Evolutionary conservation across 2,329 filamentous ascomycete genomes (phyloP).

Genomic region (Claviceps monticola): DNA sequence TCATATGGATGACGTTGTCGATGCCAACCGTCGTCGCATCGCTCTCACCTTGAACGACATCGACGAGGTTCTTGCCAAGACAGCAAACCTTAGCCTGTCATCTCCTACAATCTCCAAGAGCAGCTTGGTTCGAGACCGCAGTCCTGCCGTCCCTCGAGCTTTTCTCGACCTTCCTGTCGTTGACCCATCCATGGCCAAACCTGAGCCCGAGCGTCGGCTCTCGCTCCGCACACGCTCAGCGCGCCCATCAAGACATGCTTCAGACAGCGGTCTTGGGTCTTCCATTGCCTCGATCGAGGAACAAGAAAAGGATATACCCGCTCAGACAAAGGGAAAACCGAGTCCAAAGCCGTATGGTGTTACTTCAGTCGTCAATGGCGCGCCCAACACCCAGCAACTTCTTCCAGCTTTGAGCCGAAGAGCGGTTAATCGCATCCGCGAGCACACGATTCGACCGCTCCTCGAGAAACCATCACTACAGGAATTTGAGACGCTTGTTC

Average conservation of each 20-base stretch:
- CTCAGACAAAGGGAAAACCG: constrained; percentile 19
- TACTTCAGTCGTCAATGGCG: constrained; percentile 45
- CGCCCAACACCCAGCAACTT: constrained; percentile 31
- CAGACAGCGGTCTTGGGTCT: constrained; percentile 79
- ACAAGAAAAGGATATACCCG: constrained; percentile 35
- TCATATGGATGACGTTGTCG: constrained; percentile 56
- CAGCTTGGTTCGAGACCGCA: constrained; percentile 36
- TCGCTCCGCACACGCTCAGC: constrained; percentile 41
- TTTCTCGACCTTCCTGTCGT: constrained; percentile 43
- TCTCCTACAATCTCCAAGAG: constrained; percentile 16
- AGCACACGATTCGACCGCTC: constrained; percentile 66
- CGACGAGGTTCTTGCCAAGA: constrained; percentile 44
- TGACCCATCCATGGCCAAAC: constrained; percentile 31
- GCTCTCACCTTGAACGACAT: constrained; percentile 52
- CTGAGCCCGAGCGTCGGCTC: constrained; percentile 31
- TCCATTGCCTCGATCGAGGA: constrained; percentile 54
- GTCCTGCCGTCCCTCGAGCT: constrained; percentile 44
- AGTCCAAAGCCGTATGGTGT: constrained; percentile 19
- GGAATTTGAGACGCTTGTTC: constrained; percentile 67
- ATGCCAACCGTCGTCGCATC: constrained; percentile 54
- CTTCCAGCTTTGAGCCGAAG: constrained; percentile 51
- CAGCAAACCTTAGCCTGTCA: constrained; percentile 25
- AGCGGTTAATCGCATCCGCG: constrained; percentile 65
- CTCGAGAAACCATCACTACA: constrained; percentile 59
- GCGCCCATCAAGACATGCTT: constrained; percentile 50